phyloP scores from a whole-genome alignment of 2,329 filamentous ascomycete species.

The Nemania serpens region DNA sequence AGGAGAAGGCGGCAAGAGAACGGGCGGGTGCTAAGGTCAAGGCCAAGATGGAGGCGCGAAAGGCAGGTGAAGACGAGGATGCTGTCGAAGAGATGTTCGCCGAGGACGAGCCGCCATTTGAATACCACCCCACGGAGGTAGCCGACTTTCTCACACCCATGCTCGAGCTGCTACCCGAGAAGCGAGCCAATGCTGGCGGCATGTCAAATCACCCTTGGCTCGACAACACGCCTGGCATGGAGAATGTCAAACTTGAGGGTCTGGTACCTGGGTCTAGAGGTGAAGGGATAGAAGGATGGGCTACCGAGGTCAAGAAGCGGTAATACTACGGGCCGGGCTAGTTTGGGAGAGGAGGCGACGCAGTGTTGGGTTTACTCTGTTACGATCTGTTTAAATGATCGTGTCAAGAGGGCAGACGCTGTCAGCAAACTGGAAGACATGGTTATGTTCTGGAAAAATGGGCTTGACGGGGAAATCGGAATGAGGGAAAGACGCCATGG shows the following conservation, averaged over 20 bases:
- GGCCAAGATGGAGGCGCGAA: constrained; percentile 42
- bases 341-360: neutral
- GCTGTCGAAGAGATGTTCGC: constrained; percentile 39
- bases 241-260: constrained; percentile 71
- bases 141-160: constrained; percentile 86
- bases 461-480: neutral
- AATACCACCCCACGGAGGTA: constrained; percentile 54
- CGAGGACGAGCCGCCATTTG: constrained; percentile 37
- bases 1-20: constrained; percentile 38
- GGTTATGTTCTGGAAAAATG: constrained; percentile 21
- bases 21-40: constrained; percentile 71
- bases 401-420: constrained; percentile 5
- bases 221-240: constrained; percentile 87
- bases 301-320: constrained; percentile 83
- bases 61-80: constrained; percentile 40
- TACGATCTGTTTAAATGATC: constrained; percentile 6
- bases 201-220: constrained; percentile 89
- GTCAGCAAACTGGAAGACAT: neutral
- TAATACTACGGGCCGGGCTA: constrained; percentile 43
- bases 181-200: constrained; percentile 91
- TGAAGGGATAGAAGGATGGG: constrained; percentile 94
- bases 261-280: constrained; percentile 80
- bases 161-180: constrained; percentile 86
- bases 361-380: constrained; percentile 14
- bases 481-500: constrained; percentile 6